Evolutionary conservation across 1,284 basidiomycete species (phyloP).

Genomic region (Tilletia walkeri): DNA sequence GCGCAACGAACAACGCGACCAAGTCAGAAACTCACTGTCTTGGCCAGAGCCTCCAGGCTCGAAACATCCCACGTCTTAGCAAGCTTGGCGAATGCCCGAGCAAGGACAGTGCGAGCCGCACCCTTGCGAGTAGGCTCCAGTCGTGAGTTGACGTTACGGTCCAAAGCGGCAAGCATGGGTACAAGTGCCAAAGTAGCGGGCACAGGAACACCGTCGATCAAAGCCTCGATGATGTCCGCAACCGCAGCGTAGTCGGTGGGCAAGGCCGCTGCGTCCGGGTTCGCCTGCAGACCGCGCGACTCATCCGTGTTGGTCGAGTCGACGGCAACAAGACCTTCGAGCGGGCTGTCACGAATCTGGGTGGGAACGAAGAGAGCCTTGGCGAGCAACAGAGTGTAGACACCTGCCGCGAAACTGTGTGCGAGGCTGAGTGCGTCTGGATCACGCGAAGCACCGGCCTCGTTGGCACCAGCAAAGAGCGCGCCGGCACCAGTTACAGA

Average conservation of each 20-base stretch:
- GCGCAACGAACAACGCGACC: not conserved
- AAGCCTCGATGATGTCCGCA: slow-evolving; percentile 67
- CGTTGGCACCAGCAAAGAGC: slow-evolving; percentile 19
- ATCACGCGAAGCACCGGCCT: slow-evolving; percentile 19
- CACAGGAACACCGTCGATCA: slow-evolving; percentile 71
- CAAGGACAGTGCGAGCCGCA: slow-evolving; percentile 68
- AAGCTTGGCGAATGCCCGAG: slow-evolving; percentile 68
- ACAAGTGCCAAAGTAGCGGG: slow-evolving; percentile 73
- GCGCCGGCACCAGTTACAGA: slow-evolving; percentile 21
- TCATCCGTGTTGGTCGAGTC: slow-evolving; percentile 59
- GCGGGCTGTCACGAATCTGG: slow-evolving; percentile 39
- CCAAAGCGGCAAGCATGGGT: slow-evolving; percentile 80
- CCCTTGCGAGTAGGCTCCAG: slow-evolving; percentile 56
- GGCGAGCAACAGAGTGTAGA: slow-evolving; percentile 39
- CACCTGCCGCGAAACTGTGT: slow-evolving; percentile 45
- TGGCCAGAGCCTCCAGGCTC: slow-evolving; percentile 24
- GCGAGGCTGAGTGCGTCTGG: slow-evolving; percentile 21
- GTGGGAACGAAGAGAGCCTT: slow-evolving; percentile 35
- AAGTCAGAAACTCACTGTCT: slow-evolving; percentile 22
- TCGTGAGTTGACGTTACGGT: slow-evolving; percentile 61
- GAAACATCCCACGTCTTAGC: slow-evolving; percentile 69
- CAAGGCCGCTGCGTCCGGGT: slow-evolving; percentile 56
- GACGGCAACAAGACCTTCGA: slow-evolving; percentile 59
- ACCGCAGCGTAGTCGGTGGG: slow-evolving; percentile 76
- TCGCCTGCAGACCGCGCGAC: slow-evolving; percentile 37